Conservation (phyloP, 139 green algal genomes). For the Coelastrella sp. region DNA sequence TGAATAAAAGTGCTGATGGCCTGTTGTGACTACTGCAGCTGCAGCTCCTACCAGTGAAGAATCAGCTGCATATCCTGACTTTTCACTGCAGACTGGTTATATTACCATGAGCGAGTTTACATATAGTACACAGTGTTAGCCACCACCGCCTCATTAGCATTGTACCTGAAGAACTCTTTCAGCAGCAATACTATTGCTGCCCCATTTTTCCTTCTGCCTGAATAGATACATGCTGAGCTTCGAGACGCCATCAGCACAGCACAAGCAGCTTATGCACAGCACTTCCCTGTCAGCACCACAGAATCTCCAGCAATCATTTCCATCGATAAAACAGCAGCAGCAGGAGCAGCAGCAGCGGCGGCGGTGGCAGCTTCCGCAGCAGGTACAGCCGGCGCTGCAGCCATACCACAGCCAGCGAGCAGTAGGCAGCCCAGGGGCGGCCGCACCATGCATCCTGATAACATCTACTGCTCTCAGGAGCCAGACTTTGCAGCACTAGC, state of each 20-base stretch:
- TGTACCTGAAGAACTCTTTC: background rate
- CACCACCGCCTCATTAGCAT: background rate
- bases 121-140: too few relatives aligned
- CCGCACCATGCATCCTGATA: conserved; percentile 71
- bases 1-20: too few relatives aligned
- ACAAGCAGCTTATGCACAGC: background rate
- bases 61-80: background rate
- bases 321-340: background rate
- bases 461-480: conserved; percentile 72
- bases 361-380: conserved; percentile 2
- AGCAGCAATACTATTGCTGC: background rate
- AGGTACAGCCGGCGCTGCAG: background rate
- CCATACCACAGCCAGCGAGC: too few relatives aligned
- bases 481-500: conserved; percentile 81
- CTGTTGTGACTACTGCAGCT: background rate
- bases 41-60: background rate
- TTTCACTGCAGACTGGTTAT: background rate
- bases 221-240: background rate
- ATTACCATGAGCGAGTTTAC: background rate
- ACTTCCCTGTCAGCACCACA: background rate
- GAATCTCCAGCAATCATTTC: background rate
- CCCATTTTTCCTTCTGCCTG: background rate
- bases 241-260: background rate
- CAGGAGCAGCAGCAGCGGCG: background rate
- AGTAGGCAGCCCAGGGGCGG: too few relatives aligned